phyloP scores from a whole-genome alignment of 768 basidiomycete species.

The Calvatia gigantea region DNA sequence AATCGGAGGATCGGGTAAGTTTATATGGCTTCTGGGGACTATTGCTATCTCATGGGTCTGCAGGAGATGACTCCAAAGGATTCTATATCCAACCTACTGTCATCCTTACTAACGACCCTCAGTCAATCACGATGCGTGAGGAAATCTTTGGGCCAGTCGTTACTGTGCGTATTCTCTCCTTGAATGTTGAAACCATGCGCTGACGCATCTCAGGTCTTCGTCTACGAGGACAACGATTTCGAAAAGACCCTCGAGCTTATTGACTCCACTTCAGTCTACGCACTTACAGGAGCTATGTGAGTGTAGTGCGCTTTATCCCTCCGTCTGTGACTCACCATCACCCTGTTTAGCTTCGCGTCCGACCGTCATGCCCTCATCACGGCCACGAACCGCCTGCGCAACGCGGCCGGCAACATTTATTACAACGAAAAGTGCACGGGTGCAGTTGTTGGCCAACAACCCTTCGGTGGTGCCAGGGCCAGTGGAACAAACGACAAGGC shows the following conservation, averaged over 20 bases:
- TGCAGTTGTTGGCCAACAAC: constrained; percentile 97
- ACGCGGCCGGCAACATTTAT: constrained; percentile 95
- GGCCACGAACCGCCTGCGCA: constrained; percentile 80
- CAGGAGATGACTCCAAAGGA: constrained; percentile 83
- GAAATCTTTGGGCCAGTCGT: constrained; percentile 98
- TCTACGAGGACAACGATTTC: constrained; percentile 84
- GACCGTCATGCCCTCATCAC: constrained; percentile 78
- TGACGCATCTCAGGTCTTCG: constrained; percentile 59
- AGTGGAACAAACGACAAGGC: constrained; percentile 99
- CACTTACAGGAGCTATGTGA: constrained; percentile 91
- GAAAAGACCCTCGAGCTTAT: constrained; percentile 86
- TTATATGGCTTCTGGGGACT: neutral
- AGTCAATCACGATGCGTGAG: constrained; percentile 83
- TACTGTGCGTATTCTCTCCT: constrained; percentile 49
- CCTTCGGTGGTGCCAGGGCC: constrained; percentile 91
- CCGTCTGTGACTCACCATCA: constrained; percentile 13
- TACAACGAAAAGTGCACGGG: constrained; percentile 99
- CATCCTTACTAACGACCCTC: constrained; percentile 88
- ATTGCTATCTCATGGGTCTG: neutral
- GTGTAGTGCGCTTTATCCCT: constrained; percentile 23
- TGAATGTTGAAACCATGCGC: neutral
- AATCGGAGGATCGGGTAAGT: constrained; percentile 72
- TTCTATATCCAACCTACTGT: constrained; percentile 95
- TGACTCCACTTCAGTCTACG: constrained; percentile 84
- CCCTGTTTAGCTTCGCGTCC: constrained; percentile 62